phyloP scores from a whole-genome alignment of 345 rosid species.

The Bruguiera parviflora region DNA sequence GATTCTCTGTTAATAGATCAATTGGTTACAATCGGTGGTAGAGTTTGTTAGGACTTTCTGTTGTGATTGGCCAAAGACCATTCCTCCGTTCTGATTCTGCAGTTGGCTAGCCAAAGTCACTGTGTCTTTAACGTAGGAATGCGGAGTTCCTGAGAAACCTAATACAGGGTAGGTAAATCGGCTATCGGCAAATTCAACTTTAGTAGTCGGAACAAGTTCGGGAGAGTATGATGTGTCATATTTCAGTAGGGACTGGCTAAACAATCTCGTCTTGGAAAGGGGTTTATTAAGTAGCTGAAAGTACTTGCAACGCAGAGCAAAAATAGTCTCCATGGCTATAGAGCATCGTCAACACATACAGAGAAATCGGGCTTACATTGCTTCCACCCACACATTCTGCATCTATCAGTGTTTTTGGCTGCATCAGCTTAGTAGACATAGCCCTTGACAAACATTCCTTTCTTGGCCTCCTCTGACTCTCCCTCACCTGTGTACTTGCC shows the following conservation, averaged over 20 bases:
- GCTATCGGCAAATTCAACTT: neutral
- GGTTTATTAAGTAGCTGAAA: conserved; percentile 40
- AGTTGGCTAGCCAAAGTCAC: neutral
- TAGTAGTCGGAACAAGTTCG: neutral
- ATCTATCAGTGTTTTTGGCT: conserved; percentile 6
- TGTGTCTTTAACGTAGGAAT: neutral
- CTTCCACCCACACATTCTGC: conserved; percentile 23
- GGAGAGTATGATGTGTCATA: neutral
- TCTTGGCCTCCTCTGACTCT: conserved; percentile 90
- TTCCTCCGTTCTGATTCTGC: neutral
- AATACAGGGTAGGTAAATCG: neutral
- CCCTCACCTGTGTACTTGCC: conserved; percentile 90
- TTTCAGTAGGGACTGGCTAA: neutral
- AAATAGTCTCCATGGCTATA: conserved; percentile 44
- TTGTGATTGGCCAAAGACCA: neutral
- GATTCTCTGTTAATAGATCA: neutral
- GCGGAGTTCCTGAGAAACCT: neutral
- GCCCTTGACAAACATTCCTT: conserved; percentile 89
- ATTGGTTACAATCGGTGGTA: neutral
- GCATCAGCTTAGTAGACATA: conserved; percentile 50
- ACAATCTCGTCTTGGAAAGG: conserved; percentile 26
- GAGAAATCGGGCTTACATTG: conserved; percentile 10
- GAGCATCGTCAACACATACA: conserved; percentile 27
- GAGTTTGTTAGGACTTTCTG: neutral
- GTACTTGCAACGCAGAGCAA: conserved; percentile 33